phyloP scores from a whole-genome alignment of 2,329 filamentous ascomycete genomes.

The Calonectria montana region DNA sequence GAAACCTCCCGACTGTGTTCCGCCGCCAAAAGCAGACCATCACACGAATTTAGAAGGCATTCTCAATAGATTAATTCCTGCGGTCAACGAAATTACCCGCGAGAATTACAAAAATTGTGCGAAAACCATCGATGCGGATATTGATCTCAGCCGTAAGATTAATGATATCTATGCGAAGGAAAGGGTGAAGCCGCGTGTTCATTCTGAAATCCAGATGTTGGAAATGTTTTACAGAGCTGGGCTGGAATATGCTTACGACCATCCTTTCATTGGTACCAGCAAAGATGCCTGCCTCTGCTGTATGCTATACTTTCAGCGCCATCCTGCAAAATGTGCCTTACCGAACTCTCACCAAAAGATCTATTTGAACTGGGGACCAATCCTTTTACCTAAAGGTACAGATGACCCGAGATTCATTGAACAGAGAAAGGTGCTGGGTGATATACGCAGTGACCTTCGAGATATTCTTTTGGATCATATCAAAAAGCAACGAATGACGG shows the following conservation, averaged over 20 bases:
- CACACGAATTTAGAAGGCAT: constrained; percentile 46
- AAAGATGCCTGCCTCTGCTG: constrained; percentile 65
- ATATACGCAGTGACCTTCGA: constrained; percentile 25
- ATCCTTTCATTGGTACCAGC: constrained; percentile 62
- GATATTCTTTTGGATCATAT: background rate
- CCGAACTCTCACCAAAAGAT: constrained; percentile 53
- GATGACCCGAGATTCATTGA: constrained; percentile 21
- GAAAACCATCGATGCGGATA: constrained; percentile 16
- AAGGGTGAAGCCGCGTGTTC: constrained; percentile 46
- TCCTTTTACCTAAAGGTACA: constrained; percentile 18
- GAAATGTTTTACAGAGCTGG: constrained; percentile 42
- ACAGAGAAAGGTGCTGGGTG: constrained; percentile 22
- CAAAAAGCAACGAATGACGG: background rate
- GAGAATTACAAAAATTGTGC: constrained; percentile 4
- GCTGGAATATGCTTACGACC: constrained; percentile 50
- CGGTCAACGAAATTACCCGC: background rate
- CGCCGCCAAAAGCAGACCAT: constrained; percentile 40
- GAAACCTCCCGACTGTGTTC: constrained; percentile 12
- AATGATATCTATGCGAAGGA: constrained; percentile 18
- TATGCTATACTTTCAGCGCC: constrained; percentile 55
- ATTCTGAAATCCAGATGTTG: constrained; percentile 57
- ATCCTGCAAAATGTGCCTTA: constrained; percentile 47
- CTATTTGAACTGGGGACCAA: constrained; percentile 54
- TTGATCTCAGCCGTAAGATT: constrained; percentile 15
- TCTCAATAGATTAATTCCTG: constrained; percentile 45